These are phyloP conservation scores for Clavispora vitiphila DNA, from an alignment of 805 yeast genomes.

Conservation along the genomic window DNA sequence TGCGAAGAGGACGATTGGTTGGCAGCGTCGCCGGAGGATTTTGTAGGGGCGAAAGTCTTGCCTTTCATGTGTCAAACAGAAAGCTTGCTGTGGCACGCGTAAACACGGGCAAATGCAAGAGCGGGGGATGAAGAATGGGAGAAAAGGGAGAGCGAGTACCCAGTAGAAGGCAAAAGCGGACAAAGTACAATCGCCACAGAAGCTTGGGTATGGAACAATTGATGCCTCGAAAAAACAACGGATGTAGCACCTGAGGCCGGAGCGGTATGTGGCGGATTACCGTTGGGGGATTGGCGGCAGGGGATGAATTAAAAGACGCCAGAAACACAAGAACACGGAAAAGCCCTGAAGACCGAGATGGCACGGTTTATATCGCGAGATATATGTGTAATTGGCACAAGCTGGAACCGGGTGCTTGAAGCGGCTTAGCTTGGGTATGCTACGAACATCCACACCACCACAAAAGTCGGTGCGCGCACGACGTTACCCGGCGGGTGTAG, in stretches of 20 bases:
- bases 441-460: neutral
- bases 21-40: neutral
- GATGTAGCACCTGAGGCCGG: neutral
- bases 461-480: slow-evolving; percentile 4
- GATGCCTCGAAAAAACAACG: neutral
- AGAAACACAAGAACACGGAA: neutral
- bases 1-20: too few species aligned
- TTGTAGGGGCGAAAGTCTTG: neutral
- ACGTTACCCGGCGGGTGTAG: slow-evolving; percentile 4
- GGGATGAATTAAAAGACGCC: neutral
- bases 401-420: neutral
- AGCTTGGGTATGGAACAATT: neutral
- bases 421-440: neutral
- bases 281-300: neutral
- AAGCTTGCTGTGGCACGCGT: neutral
- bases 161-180: neutral
- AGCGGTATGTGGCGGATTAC: neutral
- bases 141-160: neutral
- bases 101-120: neutral
- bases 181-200: neutral
- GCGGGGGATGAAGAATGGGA: neutral
- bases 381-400: neutral
- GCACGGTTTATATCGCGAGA: neutral
- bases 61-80: slow-evolving; percentile 1
- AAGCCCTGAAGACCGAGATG: neutral